phyloP scores from a whole-genome alignment of 1,284 basidiomycete species.

The Peniophora sp. region DNA sequence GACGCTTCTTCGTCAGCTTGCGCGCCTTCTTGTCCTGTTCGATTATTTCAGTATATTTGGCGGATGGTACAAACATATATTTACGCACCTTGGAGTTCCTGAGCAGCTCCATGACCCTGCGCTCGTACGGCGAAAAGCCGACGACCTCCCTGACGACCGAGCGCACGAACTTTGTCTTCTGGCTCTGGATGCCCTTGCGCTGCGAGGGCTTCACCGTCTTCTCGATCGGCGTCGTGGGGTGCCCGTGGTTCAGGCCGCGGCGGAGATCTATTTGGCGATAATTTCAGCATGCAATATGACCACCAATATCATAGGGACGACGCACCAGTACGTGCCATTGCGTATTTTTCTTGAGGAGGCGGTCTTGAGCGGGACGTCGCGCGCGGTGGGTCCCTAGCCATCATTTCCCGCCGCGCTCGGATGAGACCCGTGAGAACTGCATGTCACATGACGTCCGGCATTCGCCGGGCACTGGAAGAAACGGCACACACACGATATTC shows the following conservation, averaged over 20 bases:
- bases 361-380: conserved; percentile 37
- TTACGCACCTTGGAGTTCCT: conserved; percentile 91
- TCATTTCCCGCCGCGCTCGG: too few species aligned
- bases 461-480: too few species aligned
- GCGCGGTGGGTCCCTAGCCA: too few species aligned
- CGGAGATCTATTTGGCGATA: conserved; percentile 67
- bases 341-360: conserved; percentile 34
- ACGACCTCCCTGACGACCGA: conserved; percentile 91
- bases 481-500: too few species aligned
- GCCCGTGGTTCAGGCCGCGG: conserved; percentile 88
- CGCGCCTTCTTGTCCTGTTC: conserved; percentile 92
- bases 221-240: conserved; percentile 84
- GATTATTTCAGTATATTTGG: not conserved
- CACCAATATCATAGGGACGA: conserved; percentile 3
- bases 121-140: conserved; percentile 98
- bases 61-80: not conserved
- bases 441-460: too few species aligned
- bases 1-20: conserved; percentile 97
- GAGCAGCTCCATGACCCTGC: conserved; percentile 97
- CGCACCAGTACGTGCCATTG: conserved; percentile 64
- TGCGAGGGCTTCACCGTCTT: conserved; percentile 79
- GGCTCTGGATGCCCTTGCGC: conserved; percentile 85
- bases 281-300: not conserved
- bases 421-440: too few species aligned
- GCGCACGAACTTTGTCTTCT: conserved; percentile 87